Evolutionary conservation across 345 rosid species (phyloP), one percentile per base, ranked within the genome.

Genomic region (Gossypium ekmanianum): DNA sequence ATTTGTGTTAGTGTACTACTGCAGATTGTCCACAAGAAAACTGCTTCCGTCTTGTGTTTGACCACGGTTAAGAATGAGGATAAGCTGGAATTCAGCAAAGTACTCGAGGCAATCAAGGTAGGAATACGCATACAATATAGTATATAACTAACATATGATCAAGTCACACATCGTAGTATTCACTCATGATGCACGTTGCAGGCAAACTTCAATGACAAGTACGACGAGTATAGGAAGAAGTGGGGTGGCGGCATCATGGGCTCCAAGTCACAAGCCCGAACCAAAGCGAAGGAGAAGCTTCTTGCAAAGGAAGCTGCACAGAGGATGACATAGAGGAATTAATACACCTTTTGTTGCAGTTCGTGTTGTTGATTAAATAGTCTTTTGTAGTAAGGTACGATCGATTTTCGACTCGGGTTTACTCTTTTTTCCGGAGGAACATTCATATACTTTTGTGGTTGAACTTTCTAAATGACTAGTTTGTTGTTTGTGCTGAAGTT

Each of bases 171-270:
- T 64, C 2, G n/a, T n/a, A 8, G 74, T 64, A 24, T 62, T 3
- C 44, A 76, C 78, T 1, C n/a, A 13, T 16, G 9, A 54, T 17
- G 27, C 55, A 7, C 56, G 29, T 45, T 34, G 12, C 72, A 90
- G 94, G 94, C 94, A 0, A 88, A 87, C 87, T 91, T 91, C 77
- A 87, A 89, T 2, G 91, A 89, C 85, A 91, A 91, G 84, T 91
- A 74, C 20, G 95, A 91, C 9, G 96, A 91, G 85, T 78, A 84
- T 79, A 86, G 93, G 47, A 91, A 91, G 90, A 91, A 85, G 77
- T 89, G 96, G 96, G 96, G 96, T 29, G 96, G 96, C 64, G 95
- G 95, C 11, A 86, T 91, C 17, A 91, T 91, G 95, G 93, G 95
- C 11, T 88, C 95, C 48, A 91, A 91, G 80, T 91, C 95, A 2